Evolutionary conservation across 345 rosid species (phyloP), one percentile per base, ranked within the genome.

Genomic region (Lagerstroemia speciosa): DNA sequence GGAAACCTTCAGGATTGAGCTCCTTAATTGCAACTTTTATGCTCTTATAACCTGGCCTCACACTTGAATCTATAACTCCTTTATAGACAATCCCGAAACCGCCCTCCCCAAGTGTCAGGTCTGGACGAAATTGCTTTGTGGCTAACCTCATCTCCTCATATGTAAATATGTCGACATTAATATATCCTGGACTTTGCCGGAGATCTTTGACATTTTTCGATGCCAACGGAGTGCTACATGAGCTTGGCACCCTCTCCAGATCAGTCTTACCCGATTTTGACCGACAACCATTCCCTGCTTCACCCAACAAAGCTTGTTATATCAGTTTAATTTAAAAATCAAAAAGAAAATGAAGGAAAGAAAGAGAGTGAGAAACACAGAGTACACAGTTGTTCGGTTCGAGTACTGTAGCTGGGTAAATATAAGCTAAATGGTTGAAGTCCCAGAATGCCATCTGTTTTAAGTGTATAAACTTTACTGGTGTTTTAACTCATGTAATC

Each of bases 51-150:
- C 87, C 96, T 50, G 76, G 70, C 77, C 92, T 83, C 43, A 90
- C 81, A 43, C 41, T 80, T 53, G 81, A 86, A 73, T 94, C 96
- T 45, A 94, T 71, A 58, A 89, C 81, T 62, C 98, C 98, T 78
- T 87, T 92, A 53, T 91, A 90, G 52, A 94, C 99, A 52, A 87
- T 87, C 24, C 99, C 99, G 50, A 94, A 94, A 8, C 99, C 99
- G 62, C 99, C 99, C 52, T 92, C 97, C 0, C 99, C 99, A 1
- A 94, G 90, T 36, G 92, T 88, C 70, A 74, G 85, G 80, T 92
- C 95, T 1, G 98, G 91, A 55, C 93, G 80, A 74, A 94, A 94
- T 67, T 77, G 83, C 78, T 87, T 87, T 2, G 99, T 89, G 24
- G 93, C 98, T 72, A 86, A 64, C 72, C 78, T 86, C 90, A 84